These are phyloP conservation scores for Citrus inodora DNA, from an alignment of 345 rosid species.

Conservation along the genomic window DNA sequence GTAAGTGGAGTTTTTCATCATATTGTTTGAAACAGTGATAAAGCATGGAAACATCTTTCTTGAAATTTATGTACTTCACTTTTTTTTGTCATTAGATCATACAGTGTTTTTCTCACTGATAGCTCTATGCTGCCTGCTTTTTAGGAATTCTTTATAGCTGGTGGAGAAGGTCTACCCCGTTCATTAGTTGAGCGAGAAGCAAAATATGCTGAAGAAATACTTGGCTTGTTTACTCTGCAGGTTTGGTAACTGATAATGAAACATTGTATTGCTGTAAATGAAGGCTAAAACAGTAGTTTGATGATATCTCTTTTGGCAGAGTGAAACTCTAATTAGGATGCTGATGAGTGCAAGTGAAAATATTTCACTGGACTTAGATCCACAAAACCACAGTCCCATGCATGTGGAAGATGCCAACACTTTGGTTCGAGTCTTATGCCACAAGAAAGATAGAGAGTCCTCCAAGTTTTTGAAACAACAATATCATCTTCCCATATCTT, in stretches of 20 bases:
- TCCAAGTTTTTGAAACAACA: conserved; percentile 80
- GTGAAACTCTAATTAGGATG: conserved; percentile 71
- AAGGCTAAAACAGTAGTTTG: conserved; percentile 6
- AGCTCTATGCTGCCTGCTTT: conserved; percentile 13
- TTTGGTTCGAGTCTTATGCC: conserved; percentile 85
- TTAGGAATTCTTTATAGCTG: conserved; percentile 91
- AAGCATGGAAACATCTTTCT: not conserved
- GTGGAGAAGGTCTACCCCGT: conserved; percentile 93
- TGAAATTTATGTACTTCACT: not conserved
- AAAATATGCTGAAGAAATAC: conserved; percentile 64
- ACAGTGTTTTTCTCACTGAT: not conserved
- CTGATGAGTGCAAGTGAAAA: conserved; percentile 82
- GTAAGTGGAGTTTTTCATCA: not conserved
- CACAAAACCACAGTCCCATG: conserved; percentile 34
- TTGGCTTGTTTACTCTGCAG: conserved; percentile 71
- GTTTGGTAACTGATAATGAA: conserved; percentile 30
- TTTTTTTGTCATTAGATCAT: not conserved
- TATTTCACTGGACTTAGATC: conserved; percentile 60
- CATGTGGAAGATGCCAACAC: conserved; percentile 67
- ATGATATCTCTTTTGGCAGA: conserved; percentile 42
- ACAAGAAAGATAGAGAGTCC: conserved; percentile 86
- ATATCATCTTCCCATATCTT: conserved; percentile 87
- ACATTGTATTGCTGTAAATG: not conserved
- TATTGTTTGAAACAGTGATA: not conserved
- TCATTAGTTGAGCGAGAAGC: conserved; percentile 86